Conservation (phyloP, 2,329 filamentous ascomycete genomes). For the Endothia cerciana region DNA sequence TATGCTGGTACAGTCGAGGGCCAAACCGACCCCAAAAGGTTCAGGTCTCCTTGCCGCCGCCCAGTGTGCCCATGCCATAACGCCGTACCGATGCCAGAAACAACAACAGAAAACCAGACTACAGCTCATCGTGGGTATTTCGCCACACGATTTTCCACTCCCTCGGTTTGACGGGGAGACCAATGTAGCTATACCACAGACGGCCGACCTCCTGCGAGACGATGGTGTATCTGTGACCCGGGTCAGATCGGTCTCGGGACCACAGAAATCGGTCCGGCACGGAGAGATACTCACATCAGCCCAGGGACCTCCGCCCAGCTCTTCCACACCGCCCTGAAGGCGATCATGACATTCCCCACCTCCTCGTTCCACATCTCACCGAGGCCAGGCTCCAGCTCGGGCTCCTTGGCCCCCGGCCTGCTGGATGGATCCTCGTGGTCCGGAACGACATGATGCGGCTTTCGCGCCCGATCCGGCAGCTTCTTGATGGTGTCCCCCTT, state of each 20-base stretch:
- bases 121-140: constrained; percentile 50
- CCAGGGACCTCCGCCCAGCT: constrained; percentile 73
- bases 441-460: constrained; percentile 47
- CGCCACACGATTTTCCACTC: constrained; percentile 52
- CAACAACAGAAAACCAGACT: constrained; percentile 21
- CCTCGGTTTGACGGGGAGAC: constrained; percentile 54
- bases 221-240: constrained; percentile 46
- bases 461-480: constrained; percentile 46
- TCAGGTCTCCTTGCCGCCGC: not conserved
- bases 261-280: not conserved
- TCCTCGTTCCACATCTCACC: constrained; percentile 68
- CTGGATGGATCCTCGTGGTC: constrained; percentile 36
- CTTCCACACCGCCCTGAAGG: constrained; percentile 67
- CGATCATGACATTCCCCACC: constrained; percentile 62
- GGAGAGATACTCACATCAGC: constrained; percentile 63
- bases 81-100: constrained; percentile 18
- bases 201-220: constrained; percentile 49
- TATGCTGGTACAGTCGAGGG: not conserved
- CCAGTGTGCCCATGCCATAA: constrained; percentile 4
- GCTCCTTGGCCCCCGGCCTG: constrained; percentile 51
- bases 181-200: constrained; percentile 55
- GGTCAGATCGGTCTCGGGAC: constrained; percentile 9
- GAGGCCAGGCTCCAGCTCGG: constrained; percentile 39
- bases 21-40: not conserved
- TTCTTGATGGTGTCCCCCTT: constrained; percentile 31